Evolutionary conservation across 140 eudicot genomes (phyloP).

Genomic region (Flaveria floridana): DNA sequence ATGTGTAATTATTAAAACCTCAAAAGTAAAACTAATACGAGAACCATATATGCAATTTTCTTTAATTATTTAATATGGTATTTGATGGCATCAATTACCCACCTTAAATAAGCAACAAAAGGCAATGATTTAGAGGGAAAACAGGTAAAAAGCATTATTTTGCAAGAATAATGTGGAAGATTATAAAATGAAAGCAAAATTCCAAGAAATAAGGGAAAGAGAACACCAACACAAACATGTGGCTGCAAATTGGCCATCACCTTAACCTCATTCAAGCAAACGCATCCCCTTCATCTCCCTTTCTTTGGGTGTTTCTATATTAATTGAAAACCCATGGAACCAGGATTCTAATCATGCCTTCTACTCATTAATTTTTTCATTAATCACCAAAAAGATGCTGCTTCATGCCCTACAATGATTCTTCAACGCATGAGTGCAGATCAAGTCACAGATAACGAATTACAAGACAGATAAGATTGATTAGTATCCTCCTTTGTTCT

Average conservation of each 20-base stretch:
- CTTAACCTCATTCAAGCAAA: conserved; percentile 31
- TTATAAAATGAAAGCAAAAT: conserved; percentile 24
- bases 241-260: conserved; percentile 53
- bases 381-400: conserved; percentile 25
- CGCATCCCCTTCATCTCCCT: conserved; percentile 48
- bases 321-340: conserved; percentile 27
- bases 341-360: conserved; percentile 31
- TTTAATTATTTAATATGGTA: too few relatives aligned
- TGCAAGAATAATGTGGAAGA: conserved; percentile 2
- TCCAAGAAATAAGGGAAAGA: conserved; percentile 39
- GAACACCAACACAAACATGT: conserved; percentile 48
- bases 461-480: conserved; percentile 27
- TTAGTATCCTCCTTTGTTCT: neutral
- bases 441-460: conserved; percentile 9
- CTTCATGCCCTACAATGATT: conserved; percentile 38
- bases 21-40: too few relatives aligned
- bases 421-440: conserved; percentile 32
- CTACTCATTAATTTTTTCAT: conserved; percentile 24
- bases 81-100: too few relatives aligned
- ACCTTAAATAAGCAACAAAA: neutral
- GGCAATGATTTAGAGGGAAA: neutral
- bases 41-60: too few relatives aligned
- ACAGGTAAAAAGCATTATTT: too few relatives aligned
- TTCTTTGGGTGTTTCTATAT: conserved; percentile 24
- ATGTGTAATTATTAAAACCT: too few relatives aligned